Evolutionary conservation across 441 rosid genomes (phyloP).

Genomic region (Pelargonium cotyledonis): DNA sequence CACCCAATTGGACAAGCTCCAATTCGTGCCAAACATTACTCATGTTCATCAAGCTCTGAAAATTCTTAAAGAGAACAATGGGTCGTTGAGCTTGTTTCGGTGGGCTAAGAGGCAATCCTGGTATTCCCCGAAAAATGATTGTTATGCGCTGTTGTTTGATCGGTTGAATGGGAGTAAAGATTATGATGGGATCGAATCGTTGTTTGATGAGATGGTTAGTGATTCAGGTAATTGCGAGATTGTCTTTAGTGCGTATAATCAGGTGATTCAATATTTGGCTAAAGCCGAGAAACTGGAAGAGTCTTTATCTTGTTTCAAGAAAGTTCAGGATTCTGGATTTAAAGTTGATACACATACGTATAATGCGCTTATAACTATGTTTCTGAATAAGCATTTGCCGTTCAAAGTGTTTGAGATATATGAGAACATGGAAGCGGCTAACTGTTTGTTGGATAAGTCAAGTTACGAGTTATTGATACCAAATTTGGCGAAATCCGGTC

Average conservation of each 20-base stretch:
- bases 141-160: slow-evolving; percentile 63
- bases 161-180: slow-evolving; percentile 58
- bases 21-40: slow-evolving; percentile 74
- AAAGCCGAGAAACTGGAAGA: slow-evolving; percentile 88
- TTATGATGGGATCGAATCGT: slow-evolving; percentile 56
- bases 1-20: slow-evolving; percentile 72
- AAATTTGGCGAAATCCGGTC: slow-evolving; percentile 89
- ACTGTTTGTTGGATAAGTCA: slow-evolving; percentile 57
- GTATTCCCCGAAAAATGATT: slow-evolving; percentile 57
- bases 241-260: slow-evolving; percentile 46
- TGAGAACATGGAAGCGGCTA: slow-evolving; percentile 73
- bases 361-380: slow-evolving; percentile 70
- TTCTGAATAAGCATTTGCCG: slow-evolving; percentile 81
- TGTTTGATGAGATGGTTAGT: slow-evolving; percentile 80
- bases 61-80: slow-evolving; percentile 52
- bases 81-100: slow-evolving; percentile 62
- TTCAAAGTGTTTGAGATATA: slow-evolving; percentile 95
- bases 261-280: slow-evolving; percentile 78
- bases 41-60: slow-evolving; percentile 67
- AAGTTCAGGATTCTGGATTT: slow-evolving; percentile 64
- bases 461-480: slow-evolving; percentile 89
- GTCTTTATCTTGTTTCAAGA: slow-evolving; percentile 82
- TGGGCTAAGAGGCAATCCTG: slow-evolving; percentile 89
- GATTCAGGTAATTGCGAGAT: slow-evolving; percentile 38
- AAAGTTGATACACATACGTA: slow-evolving; percentile 57